These are phyloP conservation scores for Astrothelium subdiscretum DNA, from an alignment of 495 filamentous ascomycete species.

Conservation along the genomic window DNA sequence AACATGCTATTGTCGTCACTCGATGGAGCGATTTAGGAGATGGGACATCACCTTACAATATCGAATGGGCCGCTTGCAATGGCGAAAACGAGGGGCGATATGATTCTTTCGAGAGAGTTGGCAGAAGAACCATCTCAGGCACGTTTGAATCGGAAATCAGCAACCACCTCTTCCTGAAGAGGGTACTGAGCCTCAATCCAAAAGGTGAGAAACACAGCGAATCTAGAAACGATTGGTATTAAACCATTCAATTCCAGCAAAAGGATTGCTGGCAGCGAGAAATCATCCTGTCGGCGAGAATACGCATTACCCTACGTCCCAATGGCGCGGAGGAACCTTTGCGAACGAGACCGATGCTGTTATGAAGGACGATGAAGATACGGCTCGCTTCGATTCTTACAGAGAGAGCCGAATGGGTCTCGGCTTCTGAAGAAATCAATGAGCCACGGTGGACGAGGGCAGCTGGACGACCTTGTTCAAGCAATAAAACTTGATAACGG, in stretches of 20 bases:
- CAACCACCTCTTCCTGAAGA: constrained; percentile 43
- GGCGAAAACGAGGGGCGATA: constrained; percentile 30
- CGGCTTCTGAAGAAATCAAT: background rate
- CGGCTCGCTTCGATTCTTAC: background rate
- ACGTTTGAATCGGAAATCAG: constrained; percentile 45
- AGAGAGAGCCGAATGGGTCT: background rate
- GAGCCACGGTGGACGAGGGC: background rate
- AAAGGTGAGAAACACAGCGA: constrained; percentile 36
- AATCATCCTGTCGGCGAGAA: background rate
- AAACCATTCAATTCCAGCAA: constrained; percentile 6
- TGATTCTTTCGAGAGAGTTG: constrained; percentile 41
- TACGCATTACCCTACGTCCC: background rate
- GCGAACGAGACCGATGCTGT: background rate
- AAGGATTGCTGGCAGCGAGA: background rate
- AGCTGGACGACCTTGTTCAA: background rate
- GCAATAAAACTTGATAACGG: background rate
- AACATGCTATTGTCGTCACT: constrained; percentile 47
- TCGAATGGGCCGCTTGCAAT: constrained; percentile 42
- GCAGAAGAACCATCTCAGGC: constrained; percentile 41
- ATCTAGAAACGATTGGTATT: constrained; percentile 41
- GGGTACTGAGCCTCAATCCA: constrained; percentile 45
- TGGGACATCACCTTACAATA: constrained; percentile 31
- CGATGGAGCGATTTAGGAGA: constrained; percentile 49
- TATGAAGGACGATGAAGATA: background rate
- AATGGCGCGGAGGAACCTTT: background rate